phyloP scores from a whole-genome alignment of 1,284 basidiomycete genomes.

The Ustilago trichophora region DNA sequence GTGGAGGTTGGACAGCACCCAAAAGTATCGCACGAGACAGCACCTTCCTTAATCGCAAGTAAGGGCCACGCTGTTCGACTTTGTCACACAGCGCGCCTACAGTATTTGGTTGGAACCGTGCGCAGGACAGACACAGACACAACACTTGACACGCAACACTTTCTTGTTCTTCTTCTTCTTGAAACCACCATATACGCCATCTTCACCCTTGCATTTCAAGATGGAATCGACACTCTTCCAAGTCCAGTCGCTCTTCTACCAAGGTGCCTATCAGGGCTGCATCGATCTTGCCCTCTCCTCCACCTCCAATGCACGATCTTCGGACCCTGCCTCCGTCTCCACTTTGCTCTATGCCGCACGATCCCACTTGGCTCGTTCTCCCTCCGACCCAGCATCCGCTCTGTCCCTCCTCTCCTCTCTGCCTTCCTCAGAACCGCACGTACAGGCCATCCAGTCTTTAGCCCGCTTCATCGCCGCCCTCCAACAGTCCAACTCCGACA shows the following conservation, averaged over 20 bases:
- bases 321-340: constrained; percentile 32
- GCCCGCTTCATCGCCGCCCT: constrained; percentile 55
- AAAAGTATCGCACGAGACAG: constrained; percentile 28
- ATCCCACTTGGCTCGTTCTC: constrained; percentile 52
- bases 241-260: constrained; percentile 64
- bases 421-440: constrained; percentile 29
- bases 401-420: constrained; percentile 50
- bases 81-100: not conserved
- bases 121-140: constrained; percentile 2
- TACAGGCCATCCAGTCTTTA: constrained; percentile 50
- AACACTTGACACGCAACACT: constrained; percentile 6
- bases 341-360: constrained; percentile 61
- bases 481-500: constrained; percentile 21
- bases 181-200: too few species aligned
- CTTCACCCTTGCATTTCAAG: not conserved
- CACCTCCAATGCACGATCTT: constrained; percentile 28
- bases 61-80: constrained; percentile 1
- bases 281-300: constrained; percentile 49
- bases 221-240: constrained; percentile 55
- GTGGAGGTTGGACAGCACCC: constrained; percentile 6
- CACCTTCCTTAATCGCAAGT: too few species aligned
- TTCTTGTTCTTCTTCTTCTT: constrained; percentile 1
- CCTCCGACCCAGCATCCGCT: constrained; percentile 44
- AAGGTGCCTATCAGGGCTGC: constrained; percentile 62
- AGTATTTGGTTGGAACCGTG: constrained; percentile 1